Base-by-base conservation (phyloP, 2,329 filamentous ascomycete genomes). In the Ceratocystis eucalypticola region DNA sequence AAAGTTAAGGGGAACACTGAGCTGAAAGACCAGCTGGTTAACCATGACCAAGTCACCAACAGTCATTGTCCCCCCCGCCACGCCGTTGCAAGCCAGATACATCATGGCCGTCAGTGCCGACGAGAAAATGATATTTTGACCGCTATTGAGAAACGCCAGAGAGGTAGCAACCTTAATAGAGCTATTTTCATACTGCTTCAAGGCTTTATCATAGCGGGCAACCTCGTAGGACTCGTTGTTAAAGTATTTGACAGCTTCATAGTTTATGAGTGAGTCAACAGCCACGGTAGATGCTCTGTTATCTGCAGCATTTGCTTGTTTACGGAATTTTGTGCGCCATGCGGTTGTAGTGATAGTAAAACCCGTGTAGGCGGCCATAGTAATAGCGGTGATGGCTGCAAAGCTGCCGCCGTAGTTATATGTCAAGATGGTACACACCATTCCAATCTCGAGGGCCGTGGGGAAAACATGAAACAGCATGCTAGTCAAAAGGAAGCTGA, bases 381-480 rank as follows among this genome's bases (percentile, higher is more conserved):
- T 99, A 22, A 86, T 75, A 15, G 86, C 87, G 0, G 94, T 99
- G 69, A 99, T 92, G 68, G 89, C 87, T 3, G 95, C 94, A 74
- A 97, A 99, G 71, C 92, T 86, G 69, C 84, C 82, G 46, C 94
- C 94, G 73, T 96, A 99, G 76, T 97, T 91, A 76, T 93, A 97
- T 0, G 93, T 97, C 74, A 99, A 77, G 68, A 99, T 97, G 68
- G 92, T 91, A 74, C 94, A 99, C 0, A 99, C 94, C 80, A 99
- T 87, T 68, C 87, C 85, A 69, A 99, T 99, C 74, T 99, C 94
- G 41, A 99, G 77, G 0, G 91, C 89, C 0, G 93, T 99, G 0
- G 94, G 94, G 17, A 97, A 83, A 67, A 99, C 88, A 74, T 99
- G 94, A 72, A 99, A 97, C 37, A 99, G 91, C 93, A 99, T 99